phyloP scores from a whole-genome alignment of 257 asterid genomes.

The Gentiana straminea region DNA sequence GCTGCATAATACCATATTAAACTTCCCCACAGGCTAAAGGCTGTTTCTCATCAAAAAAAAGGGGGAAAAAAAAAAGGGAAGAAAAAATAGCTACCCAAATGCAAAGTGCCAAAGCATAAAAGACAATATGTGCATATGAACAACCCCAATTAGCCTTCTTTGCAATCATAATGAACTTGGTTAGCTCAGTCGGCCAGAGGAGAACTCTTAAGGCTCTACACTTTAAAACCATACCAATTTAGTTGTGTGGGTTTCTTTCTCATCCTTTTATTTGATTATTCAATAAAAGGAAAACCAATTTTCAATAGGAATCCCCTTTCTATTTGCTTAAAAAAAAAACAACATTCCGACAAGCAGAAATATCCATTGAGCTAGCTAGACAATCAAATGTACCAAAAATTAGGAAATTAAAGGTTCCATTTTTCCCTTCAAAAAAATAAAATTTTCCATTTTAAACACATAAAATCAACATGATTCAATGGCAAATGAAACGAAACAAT shows the following conservation, averaged over 20 bases:
- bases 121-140: not conserved
- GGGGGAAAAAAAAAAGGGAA: too few species aligned
- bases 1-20: too few species aligned
- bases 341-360: not conserved
- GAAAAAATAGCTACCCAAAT: too few species aligned
- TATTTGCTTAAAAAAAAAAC: not conserved
- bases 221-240: not conserved
- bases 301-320: not conserved
- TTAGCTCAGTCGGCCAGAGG: too few species aligned
- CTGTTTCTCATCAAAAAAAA: too few species aligned
- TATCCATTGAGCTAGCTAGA: not conserved
- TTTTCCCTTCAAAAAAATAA: not conserved
- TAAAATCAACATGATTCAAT: not conserved
- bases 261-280: not conserved
- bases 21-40: too few species aligned
- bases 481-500: not conserved
- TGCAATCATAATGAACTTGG: not conserved
- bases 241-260: not conserved
- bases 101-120: not conserved
- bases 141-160: not conserved
- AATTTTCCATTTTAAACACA: not conserved
- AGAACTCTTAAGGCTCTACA: too few species aligned
- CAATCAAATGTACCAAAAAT: not conserved
- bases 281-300: not conserved
- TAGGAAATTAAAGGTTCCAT: not conserved